These are phyloP conservation scores for Metschnikowia matae DNA, from an alignment of 805 yeast genomes.

Conservation along the genomic window DNA sequence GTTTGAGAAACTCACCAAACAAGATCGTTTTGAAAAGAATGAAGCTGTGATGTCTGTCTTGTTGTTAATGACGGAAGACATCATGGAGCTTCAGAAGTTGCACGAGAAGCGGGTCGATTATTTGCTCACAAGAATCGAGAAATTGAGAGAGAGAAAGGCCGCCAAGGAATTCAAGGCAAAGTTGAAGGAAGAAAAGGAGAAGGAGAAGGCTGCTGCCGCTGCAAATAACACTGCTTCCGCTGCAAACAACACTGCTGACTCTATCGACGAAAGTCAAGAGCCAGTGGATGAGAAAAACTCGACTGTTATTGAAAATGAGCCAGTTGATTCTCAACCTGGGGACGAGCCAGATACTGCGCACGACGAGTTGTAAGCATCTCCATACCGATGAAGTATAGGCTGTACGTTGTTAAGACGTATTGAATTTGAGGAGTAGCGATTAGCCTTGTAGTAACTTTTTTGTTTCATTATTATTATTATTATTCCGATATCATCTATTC, in stretches of 20 bases:
- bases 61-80: constrained; percentile 27
- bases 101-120: constrained; percentile 28
- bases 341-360: constrained; percentile 1
- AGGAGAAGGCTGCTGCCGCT: constrained; percentile 17
- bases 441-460: neutral
- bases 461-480: neutral
- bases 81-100: constrained; percentile 24
- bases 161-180: constrained; percentile 32
- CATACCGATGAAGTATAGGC: neutral
- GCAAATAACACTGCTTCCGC: constrained; percentile 8
- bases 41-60: constrained; percentile 26
- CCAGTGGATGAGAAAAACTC: neutral
- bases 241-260: neutral
- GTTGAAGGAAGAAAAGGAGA: constrained; percentile 24
- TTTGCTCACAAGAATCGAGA: constrained; percentile 27
- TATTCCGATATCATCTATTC: neutral
- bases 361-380: constrained; percentile 1
- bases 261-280: neutral
- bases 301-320: constrained; percentile 7
- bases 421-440: neutral
- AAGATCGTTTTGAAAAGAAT: constrained; percentile 23
- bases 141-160: constrained; percentile 27
- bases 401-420: neutral
- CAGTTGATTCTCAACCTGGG: neutral
- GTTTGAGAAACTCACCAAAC: constrained; percentile 22